Evolutionary conservation across 164 flowering plant species (phyloP), one percentile per base, ranked within the genome.

Genomic region (Protea cynaroides): DNA sequence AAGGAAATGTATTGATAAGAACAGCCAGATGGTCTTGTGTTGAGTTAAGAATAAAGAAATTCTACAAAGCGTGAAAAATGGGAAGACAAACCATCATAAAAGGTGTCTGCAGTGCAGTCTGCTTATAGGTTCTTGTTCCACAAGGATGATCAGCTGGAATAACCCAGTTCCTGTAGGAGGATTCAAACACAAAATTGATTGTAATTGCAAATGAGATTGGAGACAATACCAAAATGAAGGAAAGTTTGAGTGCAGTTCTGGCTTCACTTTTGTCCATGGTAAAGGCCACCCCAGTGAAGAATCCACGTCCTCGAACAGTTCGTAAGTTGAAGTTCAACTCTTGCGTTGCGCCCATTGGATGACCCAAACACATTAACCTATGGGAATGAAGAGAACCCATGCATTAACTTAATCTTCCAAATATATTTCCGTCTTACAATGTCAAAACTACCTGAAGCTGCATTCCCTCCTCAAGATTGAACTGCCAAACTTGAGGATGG

Each of bases 221-320:
- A 23, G 44, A 15, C 17, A 47, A 7, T 25, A 53, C 24, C 36
- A 13, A 49, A 11, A 11, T 19, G n/a, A 1, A 59, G 18, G 59
- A 60, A 54, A 65, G 36, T n/a, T 40, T 21, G 2, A 5, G 34
- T 29, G 25, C 6, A 58, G 56, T 61, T 53, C 49, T 23, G 25
- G 47, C 15, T 66, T 68, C 62, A 80, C 83, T 55, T 62, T 50
- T 78, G 78, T 51, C 81, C 83, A 24, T 24, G 71, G 68, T 71
- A 75, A 66, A 74, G 19, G 51, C 69, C 72, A 55, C 81, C 83
- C 83, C 83, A 80, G 13, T 77, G 83, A 62, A 78, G 78, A 65
- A 78, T 46, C 74, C 78, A 73, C 36, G 59, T 54, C 19, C 75
- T 71, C 17, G 74, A 67, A 62, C 76, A 71, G 62, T 80, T 77